A percentile compares a stretch with the other conserved stretches of the same genome.
Evolutionary conservation across 1,139 yeast species (phyloP).

Genomic region (Diutina neorugosa): DNA sequence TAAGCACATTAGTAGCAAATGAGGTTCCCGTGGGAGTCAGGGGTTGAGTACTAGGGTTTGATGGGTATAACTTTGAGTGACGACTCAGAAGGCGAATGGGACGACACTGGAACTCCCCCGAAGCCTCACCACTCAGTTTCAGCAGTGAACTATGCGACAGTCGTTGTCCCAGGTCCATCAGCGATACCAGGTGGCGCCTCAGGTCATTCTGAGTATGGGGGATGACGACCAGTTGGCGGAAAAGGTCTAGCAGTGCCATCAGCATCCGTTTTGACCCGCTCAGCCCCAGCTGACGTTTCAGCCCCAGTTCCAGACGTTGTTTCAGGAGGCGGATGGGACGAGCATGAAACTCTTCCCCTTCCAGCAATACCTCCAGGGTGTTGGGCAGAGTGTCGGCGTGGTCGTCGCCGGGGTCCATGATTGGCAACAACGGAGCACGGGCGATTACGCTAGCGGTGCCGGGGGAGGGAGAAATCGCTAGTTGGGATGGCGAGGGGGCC

Average conservation of each 20-base stretch:
- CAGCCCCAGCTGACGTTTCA: neutral
- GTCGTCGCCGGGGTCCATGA: neutral
- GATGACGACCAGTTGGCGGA: neutral
- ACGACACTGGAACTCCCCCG: constrained; percentile 1
- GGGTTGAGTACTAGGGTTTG: neutral
- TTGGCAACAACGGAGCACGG: neutral
- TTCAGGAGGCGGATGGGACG: constrained; percentile 2
- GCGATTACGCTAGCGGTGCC: neutral
- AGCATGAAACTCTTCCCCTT: constrained; percentile 1
- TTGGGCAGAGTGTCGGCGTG: neutral
- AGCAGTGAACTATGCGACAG: neutral
- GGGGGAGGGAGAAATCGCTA: neutral
- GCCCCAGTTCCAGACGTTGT: neutral
- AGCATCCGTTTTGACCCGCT: constrained; percentile 1
- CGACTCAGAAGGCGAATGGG: neutral
- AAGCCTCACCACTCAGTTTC: neutral
- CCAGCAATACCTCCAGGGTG: constrained; percentile 3
- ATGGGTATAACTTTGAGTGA: neutral
- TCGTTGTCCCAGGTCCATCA: neutral
- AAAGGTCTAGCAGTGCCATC: constrained; percentile 1
- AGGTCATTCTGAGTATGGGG: neutral
- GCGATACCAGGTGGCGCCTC: neutral
- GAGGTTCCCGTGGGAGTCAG: neutral
- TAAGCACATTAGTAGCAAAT: neutral
- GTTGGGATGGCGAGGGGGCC: neutral